These are phyloP conservation scores for Deinandra increscens DNA, from an alignment of 129 eudicot species.

Conservation along the genomic window DNA sequence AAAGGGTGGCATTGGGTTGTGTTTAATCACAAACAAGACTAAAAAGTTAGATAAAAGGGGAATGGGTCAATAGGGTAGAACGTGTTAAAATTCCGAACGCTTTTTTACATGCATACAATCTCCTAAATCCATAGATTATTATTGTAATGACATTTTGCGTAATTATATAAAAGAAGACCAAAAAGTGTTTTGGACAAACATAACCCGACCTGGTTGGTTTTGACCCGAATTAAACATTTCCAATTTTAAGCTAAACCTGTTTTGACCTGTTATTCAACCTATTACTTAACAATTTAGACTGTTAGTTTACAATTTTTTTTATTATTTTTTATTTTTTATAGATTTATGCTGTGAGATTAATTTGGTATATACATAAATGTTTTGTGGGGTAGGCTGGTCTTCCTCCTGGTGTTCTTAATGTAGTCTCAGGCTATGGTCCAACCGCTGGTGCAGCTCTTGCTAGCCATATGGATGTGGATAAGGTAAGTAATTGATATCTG, in stretches of 20 bases:
- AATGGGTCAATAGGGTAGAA: background rate
- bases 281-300: background rate
- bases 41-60: background rate
- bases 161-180: background rate
- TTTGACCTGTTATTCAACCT: background rate
- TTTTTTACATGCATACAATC: too few relatives aligned
- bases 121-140: too few relatives aligned
- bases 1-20: background rate
- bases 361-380: background rate
- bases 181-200: background rate
- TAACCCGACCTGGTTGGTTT: too few relatives aligned
- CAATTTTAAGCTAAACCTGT: background rate
- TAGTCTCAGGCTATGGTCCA: constrained; percentile 59
- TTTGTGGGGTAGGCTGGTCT: constrained; percentile 55
- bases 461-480: constrained; percentile 65
- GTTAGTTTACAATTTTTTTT: background rate
- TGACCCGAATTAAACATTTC: constrained; percentile 5
- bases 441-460: constrained; percentile 73
- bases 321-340: too few relatives aligned
- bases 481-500: constrained; percentile 31
- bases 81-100: too few relatives aligned
- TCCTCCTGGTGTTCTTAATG: constrained; percentile 62
- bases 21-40: background rate
- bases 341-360: background rate
- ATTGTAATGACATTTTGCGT: background rate